Evolutionary conservation across 139 green algal species (phyloP).

Genomic region (Chlamydomonas applanata): DNA sequence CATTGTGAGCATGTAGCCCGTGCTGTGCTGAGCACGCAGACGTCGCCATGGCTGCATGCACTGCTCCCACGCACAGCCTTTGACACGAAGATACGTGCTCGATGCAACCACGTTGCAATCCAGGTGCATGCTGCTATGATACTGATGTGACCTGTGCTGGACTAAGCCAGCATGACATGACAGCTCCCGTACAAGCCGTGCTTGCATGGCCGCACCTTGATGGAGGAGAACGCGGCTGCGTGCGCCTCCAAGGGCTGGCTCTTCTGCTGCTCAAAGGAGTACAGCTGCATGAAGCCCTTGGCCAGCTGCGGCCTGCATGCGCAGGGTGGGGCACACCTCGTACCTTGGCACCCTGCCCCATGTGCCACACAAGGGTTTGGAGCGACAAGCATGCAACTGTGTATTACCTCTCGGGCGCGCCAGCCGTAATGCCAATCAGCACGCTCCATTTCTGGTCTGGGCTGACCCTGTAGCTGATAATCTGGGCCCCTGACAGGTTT

Average conservation of each 20-base stretch:
- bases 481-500: conserved; percentile 94
- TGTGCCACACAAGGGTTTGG: background rate
- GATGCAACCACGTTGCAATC: no score
- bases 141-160: no score
- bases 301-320: conserved; percentile 86
- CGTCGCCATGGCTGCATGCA: no score
- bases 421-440: conserved; percentile 95
- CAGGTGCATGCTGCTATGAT: no score
- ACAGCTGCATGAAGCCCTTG: conserved; percentile 99
- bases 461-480: conserved; percentile 96
- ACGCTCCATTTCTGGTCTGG: conserved; percentile 93
- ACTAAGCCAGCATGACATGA: no score
- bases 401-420: conserved; percentile 77
- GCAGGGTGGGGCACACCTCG: background rate
- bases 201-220: conserved; percentile 60
- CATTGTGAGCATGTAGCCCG: no score
- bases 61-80: no score
- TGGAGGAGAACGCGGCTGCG: conserved; percentile 86
- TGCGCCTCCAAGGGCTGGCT: conserved; percentile 97
- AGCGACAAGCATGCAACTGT: background rate
- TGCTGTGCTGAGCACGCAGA: no score
- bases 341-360: background rate
- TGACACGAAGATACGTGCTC: no score
- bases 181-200: background rate
- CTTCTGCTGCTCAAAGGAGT: conserved; percentile 92